Conservation (phyloP, 805 yeast species). For the Kodamaea neixiangensis region DNA sequence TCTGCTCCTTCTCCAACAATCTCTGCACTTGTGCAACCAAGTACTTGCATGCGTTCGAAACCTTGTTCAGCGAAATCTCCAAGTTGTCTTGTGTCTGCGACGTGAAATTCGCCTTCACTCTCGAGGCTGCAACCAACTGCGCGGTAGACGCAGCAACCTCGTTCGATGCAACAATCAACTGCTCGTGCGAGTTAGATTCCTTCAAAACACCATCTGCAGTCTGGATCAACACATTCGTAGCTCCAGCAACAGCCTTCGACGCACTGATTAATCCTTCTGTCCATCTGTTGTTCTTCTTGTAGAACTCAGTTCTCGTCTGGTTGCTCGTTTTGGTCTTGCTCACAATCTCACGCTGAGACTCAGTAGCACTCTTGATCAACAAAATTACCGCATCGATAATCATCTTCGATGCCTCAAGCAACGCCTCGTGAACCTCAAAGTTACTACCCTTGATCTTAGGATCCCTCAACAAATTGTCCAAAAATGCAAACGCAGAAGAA, state of each 20-base stretch:
- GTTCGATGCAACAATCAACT: constrained; percentile 84
- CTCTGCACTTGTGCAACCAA: constrained; percentile 71
- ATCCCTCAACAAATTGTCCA: constrained; percentile 53
- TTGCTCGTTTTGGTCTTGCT: constrained; percentile 62
- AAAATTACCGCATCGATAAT: constrained; percentile 76
- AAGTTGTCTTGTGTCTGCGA: constrained; percentile 75
- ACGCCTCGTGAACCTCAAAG: constrained; percentile 71
- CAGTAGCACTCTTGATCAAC: constrained; percentile 74
- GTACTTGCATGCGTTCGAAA: constrained; percentile 72
- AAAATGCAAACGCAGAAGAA: constrained; percentile 60
- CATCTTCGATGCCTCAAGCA: constrained; percentile 75
- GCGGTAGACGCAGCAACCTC: constrained; percentile 93
- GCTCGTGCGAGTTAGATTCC: constrained; percentile 68
- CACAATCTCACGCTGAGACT: constrained; percentile 80
- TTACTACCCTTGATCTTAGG: constrained; percentile 58
- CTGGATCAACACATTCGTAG: constrained; percentile 77
- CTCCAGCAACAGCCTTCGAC: constrained; percentile 79
- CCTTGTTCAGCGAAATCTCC: constrained; percentile 68
- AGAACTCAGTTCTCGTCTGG: constrained; percentile 68
- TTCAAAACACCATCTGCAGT: constrained; percentile 85
- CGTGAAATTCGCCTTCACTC: constrained; percentile 77
- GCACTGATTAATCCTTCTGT: constrained; percentile 92
- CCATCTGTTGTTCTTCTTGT: constrained; percentile 88
- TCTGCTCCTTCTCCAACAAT: constrained; percentile 43
- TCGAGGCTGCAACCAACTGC: constrained; percentile 86